Percentiles rank a stretch among this genome's conserved stretches.
phyloP scores from a whole-genome alignment of 2,329 filamentous ascomycete species.

The Epichloe hybrida region DNA sequence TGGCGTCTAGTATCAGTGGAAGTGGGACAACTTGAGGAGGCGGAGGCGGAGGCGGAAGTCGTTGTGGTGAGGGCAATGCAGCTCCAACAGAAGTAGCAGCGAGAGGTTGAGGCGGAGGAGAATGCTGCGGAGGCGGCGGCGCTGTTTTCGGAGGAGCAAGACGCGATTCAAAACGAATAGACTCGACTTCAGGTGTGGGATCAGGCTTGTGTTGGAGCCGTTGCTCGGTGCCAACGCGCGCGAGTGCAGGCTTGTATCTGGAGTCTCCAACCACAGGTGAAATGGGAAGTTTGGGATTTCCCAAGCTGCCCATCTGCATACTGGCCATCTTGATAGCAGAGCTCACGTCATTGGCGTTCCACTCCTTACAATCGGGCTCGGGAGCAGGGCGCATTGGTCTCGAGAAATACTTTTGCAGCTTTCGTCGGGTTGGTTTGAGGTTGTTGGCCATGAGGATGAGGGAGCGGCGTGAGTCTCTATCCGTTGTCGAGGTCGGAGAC shows the following conservation, averaged over 20 bases:
- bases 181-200: neutral
- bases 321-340: conserved; percentile 3
- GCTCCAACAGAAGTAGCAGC: neutral
- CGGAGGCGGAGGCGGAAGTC: neutral
- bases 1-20: neutral
- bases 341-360: conserved; percentile 10
- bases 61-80: neutral
- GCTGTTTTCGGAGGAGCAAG: neutral
- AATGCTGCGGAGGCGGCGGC: neutral
- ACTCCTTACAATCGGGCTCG: conserved; percentile 16
- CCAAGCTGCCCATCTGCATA: conserved; percentile 5
- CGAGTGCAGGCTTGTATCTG: no score
- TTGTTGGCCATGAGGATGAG: conserved; percentile 9
- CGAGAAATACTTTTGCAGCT: conserved; percentile 18
- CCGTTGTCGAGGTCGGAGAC: neutral
- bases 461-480: conserved; percentile 1
- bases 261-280: neutral
- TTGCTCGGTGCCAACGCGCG: no score
- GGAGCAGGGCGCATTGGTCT: conserved; percentile 13
- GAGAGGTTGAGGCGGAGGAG: neutral
- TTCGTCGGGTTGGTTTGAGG: conserved; percentile 16
- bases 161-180: neutral
- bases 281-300: conserved; percentile 2
- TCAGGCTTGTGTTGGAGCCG: neutral
- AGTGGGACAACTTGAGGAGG: neutral